Evolutionary conservation across 306 rosid genomes (phyloP).

Genomic region (Pyrus betulifolia): DNA sequence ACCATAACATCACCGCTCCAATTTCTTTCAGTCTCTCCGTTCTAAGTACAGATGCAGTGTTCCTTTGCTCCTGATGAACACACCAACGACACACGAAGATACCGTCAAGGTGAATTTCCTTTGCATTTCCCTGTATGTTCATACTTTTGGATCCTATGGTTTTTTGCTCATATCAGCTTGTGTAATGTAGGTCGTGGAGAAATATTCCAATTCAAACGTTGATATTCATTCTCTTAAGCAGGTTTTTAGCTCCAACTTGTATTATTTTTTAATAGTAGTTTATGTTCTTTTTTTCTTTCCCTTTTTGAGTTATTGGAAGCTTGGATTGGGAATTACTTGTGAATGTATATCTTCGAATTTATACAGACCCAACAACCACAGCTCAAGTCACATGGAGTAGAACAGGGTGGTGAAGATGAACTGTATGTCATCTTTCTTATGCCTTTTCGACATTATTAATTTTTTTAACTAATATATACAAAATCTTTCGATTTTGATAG

Average conservation of each 20-base stretch:
- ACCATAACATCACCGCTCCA: background rate
- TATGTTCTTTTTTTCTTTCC: background rate
- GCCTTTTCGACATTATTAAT: background rate
- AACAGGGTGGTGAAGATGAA: constrained; percentile 23
- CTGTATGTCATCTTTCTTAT: constrained; percentile 37
- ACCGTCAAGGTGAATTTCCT: constrained; percentile 41
- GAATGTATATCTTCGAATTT: background rate
- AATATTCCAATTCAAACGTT: no score
- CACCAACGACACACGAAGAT: constrained; percentile 38
- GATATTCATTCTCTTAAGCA: no score
- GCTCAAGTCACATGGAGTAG: constrained; percentile 19
- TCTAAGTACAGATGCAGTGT: constrained; percentile 48
- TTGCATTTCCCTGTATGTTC: constrained; percentile 10
- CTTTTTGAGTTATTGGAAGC: background rate
- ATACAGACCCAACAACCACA: constrained; percentile 29
- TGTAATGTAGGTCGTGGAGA: no score
- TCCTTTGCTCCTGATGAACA: constrained; percentile 52
- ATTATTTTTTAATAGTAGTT: no score
- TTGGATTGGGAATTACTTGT: background rate
- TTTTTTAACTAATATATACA: background rate
- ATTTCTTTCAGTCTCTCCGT: constrained; percentile 43
- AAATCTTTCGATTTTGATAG: background rate
- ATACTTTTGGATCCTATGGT: constrained; percentile 6
- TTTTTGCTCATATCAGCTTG: constrained; percentile 9
- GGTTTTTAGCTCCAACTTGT: no score